Evolutionary conservation across 768 basidiomycete species (phyloP).

Genomic region (Trichaptum fuscoviolaceum): DNA sequence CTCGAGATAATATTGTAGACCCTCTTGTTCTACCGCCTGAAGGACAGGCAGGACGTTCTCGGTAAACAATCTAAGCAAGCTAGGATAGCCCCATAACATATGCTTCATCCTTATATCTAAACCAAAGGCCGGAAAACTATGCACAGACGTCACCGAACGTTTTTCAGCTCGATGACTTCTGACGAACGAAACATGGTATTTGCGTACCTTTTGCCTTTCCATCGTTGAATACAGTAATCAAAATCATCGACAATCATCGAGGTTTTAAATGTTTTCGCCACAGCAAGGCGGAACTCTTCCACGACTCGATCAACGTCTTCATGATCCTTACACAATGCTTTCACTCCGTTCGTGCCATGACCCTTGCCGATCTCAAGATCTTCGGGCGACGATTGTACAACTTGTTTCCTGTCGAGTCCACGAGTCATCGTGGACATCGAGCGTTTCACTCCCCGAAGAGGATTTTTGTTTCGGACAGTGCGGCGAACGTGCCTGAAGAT

Average conservation of each 20-base stretch:
- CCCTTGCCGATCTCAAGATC: background rate
- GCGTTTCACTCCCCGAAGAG: background rate
- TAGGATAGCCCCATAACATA: background rate
- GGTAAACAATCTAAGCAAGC: background rate
- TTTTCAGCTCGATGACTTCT: background rate
- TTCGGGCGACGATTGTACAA: background rate
- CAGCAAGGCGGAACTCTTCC: background rate
- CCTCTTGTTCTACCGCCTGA: background rate
- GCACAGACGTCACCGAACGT: background rate
- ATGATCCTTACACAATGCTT: background rate
- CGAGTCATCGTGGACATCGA: background rate
- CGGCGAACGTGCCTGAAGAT: background rate
- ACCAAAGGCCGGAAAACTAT: background rate
- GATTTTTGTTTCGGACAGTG: background rate
- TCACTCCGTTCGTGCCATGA: background rate
- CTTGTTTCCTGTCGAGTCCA: background rate
- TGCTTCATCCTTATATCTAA: background rate
- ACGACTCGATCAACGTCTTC: background rate
- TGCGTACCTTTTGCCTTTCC: background rate
- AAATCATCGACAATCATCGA: background rate
- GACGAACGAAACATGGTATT: background rate
- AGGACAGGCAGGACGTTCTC: background rate
- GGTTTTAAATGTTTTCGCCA: background rate
- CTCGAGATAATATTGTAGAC: background rate
- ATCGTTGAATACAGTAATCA: background rate